Conservation (phyloP, 1,284 basidiomycete genomes). For the Prillingera fragicola region DNA sequence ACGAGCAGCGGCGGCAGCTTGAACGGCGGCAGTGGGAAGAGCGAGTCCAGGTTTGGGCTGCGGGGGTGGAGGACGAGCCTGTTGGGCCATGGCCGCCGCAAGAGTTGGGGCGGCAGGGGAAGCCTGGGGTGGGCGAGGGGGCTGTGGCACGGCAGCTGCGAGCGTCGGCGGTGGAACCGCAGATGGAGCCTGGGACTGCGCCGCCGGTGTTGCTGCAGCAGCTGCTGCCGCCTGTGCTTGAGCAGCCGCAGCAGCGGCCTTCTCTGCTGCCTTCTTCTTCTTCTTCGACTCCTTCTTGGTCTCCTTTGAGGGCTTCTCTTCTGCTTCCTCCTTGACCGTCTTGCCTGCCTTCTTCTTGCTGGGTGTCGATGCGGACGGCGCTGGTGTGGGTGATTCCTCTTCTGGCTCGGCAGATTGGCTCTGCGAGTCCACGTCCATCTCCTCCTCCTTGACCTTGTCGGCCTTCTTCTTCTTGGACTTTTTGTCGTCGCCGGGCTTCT, state of each 20-base stretch:
- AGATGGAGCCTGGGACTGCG: not conserved
- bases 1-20: conserved; percentile 7
- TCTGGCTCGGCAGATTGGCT: not conserved
- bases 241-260: not conserved
- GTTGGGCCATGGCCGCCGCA: conserved; percentile 2
- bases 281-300: conserved; percentile 24
- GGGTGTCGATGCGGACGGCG: no score
- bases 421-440: conserved; percentile 17
- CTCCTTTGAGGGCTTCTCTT: conserved; percentile 6
- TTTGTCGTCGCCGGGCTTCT: conserved; percentile 6
- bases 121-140: conserved; percentile 3
- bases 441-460: conserved; percentile 16
- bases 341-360: conserved; percentile 4
- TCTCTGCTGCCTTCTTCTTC: conserved; percentile 13
- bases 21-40: conserved; percentile 9
- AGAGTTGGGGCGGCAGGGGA: not conserved
- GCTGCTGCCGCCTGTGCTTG: not conserved
- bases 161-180: not conserved
- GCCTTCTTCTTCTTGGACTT: conserved; percentile 6
- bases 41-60: conserved; percentile 6
- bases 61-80: conserved; percentile 1
- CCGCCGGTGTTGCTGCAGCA: conserved; percentile 1
- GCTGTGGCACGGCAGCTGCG: conserved; percentile 8
- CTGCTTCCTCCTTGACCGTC: conserved; percentile 1
- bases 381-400: no score